Evolutionary conservation across 2,329 filamentous ascomycete species (phyloP), one percentile per base, ranked within the genome.

Genomic region (Thermomyces lanuginosus): DNA sequence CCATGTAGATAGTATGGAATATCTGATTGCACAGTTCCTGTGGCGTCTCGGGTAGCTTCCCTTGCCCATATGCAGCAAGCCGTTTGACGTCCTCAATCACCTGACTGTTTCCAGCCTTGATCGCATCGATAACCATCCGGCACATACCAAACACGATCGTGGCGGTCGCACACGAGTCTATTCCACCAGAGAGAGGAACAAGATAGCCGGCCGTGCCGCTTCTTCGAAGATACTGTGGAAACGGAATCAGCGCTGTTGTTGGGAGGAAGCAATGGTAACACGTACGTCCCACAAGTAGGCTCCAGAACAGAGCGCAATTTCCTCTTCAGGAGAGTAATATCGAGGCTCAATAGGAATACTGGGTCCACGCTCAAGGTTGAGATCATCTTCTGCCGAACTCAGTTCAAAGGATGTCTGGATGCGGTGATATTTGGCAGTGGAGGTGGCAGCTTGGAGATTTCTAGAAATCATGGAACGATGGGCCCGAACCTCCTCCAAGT

Each of bases 1-100:
- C 76, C 69, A 80, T 75, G 50, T 69, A 77, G 49, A 79, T 14
- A 1, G 72, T 78, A 35, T 65, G 61, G 35, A 76, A 69, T 10
- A 75, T 55, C 3, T 56, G 50, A 25, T 53, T 50, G 31, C 60
- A 69, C 12, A 77, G 57, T 21, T 74, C 67, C 36, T 76, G 55
- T 0, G 72, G 57, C 0, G 63, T 67, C 13, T 55, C 53, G 2
- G 69, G 68, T 1, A 66, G 21, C 49, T 55, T 63, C 1, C 39
- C 45, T n/a, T n/a, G n/a, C 9, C 53, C 49, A 7, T 45, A 43
- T 29, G 60, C 49, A 4, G 55, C 44, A 11, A 49, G 33, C 6
- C 46, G 39, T 11, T 37, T 37, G 8, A 44, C 32, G 25, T 49
- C 45, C 17, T 33, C 34, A 16, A 48, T 36, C 5, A 44, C 41